phyloP scores from a whole-genome alignment of 2,329 filamentous ascomycete genomes.

The Teratosphaeria gauchensis region DNA sequence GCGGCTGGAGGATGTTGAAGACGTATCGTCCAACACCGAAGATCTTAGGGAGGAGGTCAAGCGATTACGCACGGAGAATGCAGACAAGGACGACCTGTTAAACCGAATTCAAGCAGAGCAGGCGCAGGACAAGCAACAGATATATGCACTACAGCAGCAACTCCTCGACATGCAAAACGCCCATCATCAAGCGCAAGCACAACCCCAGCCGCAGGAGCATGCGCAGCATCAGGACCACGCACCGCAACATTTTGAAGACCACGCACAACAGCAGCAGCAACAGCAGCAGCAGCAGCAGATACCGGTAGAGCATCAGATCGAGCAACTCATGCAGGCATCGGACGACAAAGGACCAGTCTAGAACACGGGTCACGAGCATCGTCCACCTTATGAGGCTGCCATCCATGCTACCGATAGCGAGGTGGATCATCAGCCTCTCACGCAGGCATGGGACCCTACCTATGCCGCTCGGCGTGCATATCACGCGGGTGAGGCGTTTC shows the following conservation, averaged over 20 bases:
- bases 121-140: slow-evolving; percentile 1
- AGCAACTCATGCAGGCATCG: background rate
- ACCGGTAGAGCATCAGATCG: background rate
- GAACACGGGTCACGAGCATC: background rate
- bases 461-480: background rate
- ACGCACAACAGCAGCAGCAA: background rate
- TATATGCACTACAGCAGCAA: background rate
- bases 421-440: background rate
- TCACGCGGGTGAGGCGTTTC: background rate
- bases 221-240: background rate
- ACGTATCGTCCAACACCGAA: slow-evolving; percentile 13
- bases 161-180: background rate
- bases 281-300: background rate
- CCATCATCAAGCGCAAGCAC: background rate
- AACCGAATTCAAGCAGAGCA: slow-evolving; percentile 11
- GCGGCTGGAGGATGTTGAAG: slow-evolving; percentile 4
- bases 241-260: background rate
- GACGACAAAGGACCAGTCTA: background rate
- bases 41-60: slow-evolving; percentile 31
- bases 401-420: background rate
- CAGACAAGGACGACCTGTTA: slow-evolving; percentile 30
- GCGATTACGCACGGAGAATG: slow-evolving; percentile 31
- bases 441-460: background rate
- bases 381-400: background rate
- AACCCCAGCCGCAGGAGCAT: background rate